Evolutionary conservation across 495 filamentous ascomycete species (phyloP), one percentile per base, ranked within the genome.

Genomic region (Hyaloscypha bicolor): DNA sequence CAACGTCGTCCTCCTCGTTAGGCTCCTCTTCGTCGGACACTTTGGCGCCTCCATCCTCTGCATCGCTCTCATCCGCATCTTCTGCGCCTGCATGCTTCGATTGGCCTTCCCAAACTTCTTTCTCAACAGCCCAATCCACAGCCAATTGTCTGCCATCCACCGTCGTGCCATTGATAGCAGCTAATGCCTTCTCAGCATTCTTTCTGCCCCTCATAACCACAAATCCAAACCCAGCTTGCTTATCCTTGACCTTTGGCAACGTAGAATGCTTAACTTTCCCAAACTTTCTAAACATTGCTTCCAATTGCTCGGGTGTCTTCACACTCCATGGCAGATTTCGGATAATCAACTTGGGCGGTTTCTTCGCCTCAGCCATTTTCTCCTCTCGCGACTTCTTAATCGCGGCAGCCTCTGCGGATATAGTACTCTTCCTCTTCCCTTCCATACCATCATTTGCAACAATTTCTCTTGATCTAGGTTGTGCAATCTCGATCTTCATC

Each of bases 311-410:
- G 0, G 92, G 81, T 9, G 85, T 85, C 78, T 95, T 96, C 75
- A 99, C 90, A 71, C 89, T 97, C 95, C 95, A 99, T 1, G 95
- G 94, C 70, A 99, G 75, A 75, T 99, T 99, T 62, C 95, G 87
- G 31, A 98, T 89, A 77, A 99, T 99, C 71, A 99, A 79, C 77
- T 91, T 94, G 11, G 92, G 90, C 6, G 91, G 84, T 74, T 83
- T 84, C 35, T 83, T 79, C 39, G 82, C 81, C 64, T 87, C 84
- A 21, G 74, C 77, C 64, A 80, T 74, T 69, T 83, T 78, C 79
- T 82, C 78, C 78, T 82, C 78, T 76, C 88, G 71, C 80, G 83
- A 74, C 76, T 81, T 72, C 79, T 93, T 92, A 39, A 78, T 71
- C 71, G 81, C 78, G 14, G 79, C 74, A 30, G 80, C 76, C 25